A percentile compares a stretch with the other conserved stretches of the same genome.
Conservation (phyloP, 148 eudicot genomes). For the Simmondsia chinensis region DNA sequence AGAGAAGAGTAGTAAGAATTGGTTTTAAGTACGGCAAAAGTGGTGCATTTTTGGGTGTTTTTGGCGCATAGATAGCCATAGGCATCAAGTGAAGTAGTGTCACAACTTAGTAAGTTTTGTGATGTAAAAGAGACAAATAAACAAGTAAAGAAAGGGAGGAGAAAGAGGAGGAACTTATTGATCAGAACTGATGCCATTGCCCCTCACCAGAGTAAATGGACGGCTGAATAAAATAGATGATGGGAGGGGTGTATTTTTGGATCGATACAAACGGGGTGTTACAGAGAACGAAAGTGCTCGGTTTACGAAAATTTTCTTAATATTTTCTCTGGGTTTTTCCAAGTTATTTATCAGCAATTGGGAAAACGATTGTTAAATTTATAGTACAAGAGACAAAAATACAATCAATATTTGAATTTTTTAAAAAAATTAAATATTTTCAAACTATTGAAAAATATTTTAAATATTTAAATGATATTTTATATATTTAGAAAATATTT, state of each 20-base stretch:
- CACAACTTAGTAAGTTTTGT: conserved; percentile 23
- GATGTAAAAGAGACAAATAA: conserved; percentile 20
- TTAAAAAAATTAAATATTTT: no score
- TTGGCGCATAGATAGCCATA: conserved; percentile 20
- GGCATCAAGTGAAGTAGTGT: conserved; percentile 12
- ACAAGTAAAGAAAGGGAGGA: conserved; percentile 6
- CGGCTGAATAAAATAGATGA: conserved; percentile 9
- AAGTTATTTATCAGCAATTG: no score
- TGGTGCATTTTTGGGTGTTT: conserved; percentile 30
- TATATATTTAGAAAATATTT: no score
- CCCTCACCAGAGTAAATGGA: conserved; percentile 11
- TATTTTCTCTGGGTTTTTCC: no score
- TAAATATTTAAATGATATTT: no score
- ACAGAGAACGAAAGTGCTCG: no score
- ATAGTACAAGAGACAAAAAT: no score
- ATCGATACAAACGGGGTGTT: conserved; percentile 13
- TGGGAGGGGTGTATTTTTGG: background rate
- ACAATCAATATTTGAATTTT: no score
- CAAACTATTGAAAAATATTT: no score
- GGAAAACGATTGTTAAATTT: no score
- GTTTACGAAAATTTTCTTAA: no score
- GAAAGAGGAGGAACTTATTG: conserved; percentile 14
- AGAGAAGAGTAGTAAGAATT: conserved; percentile 47
- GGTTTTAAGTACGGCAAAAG: conserved; percentile 35
- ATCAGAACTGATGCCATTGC: conserved; percentile 16